These are phyloP conservation scores for Neospora caninum DNA, from an alignment of 169 alveolate genomes.

Conservation along the genomic window DNA sequence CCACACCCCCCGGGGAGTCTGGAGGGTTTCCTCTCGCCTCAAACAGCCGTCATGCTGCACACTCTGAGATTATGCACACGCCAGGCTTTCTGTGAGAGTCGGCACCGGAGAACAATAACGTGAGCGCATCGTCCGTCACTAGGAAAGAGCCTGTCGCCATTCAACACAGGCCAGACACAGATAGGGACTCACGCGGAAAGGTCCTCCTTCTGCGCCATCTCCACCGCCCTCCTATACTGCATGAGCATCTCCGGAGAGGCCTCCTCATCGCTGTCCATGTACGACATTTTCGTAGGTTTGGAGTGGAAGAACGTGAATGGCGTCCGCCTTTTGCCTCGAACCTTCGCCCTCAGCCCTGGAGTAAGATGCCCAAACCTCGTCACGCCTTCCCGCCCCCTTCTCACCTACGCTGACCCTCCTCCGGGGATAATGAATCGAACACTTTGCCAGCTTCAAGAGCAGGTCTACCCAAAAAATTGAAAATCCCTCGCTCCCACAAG, in stretches of 20 bases:
- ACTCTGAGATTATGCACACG: too few species aligned
- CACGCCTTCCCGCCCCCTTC: not conserved
- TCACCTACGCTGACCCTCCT: not conserved
- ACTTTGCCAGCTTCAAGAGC: too few species aligned
- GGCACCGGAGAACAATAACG: too few species aligned
- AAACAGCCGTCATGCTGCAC: too few species aligned
- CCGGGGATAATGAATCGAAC: too few species aligned
- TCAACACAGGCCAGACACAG: not conserved
- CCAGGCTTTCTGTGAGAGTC: too few species aligned
- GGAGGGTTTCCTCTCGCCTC: too few species aligned
- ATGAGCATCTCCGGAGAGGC: constrained; percentile 24
- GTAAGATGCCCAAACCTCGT: not conserved
- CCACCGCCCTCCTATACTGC: constrained; percentile 26
- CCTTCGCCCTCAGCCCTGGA: not conserved
- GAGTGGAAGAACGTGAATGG: not conserved
- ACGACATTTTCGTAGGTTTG: constrained; percentile 21
- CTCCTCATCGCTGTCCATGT: constrained; percentile 28
- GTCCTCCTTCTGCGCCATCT: not conserved
- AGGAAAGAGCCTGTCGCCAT: too few species aligned
- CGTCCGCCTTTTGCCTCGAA: not conserved
- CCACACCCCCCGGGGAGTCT: too few species aligned
- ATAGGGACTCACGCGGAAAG: not conserved
- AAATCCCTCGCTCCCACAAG: too few species aligned
- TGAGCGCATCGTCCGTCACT: too few species aligned
- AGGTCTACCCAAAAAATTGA: too few species aligned